Conservation (phyloP, 2,329 filamentous ascomycete genomes). For the Trichocomaceae sp. region DNA sequence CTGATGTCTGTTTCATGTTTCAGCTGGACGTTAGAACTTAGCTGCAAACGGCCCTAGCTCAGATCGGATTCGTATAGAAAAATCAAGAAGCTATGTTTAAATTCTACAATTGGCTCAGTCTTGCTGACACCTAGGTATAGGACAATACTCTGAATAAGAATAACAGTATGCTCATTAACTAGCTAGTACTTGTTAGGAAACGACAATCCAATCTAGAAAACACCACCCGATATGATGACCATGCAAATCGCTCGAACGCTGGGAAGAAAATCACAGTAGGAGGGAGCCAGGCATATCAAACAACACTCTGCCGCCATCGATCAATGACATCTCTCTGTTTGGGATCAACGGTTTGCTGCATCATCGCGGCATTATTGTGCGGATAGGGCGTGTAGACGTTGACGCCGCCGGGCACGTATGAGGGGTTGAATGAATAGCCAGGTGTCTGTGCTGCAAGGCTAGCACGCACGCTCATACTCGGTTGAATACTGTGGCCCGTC, state of each 20-base stretch:
- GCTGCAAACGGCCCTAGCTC: too few relatives aligned
- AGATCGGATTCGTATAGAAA: too few relatives aligned
- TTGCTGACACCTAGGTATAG: too few relatives aligned
- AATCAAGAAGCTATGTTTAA: too few relatives aligned
- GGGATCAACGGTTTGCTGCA: slow-evolving; percentile 38
- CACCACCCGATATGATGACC: slow-evolving; percentile 9
- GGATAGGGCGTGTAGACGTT: slow-evolving; percentile 23
- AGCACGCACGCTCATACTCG: slow-evolving; percentile 18
- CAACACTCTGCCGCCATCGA: slow-evolving; percentile 49
- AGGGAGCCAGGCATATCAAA: slow-evolving; percentile 7
- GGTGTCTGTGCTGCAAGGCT: slow-evolving; percentile 2
- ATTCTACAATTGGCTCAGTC: too few relatives aligned
- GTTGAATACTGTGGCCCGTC: slow-evolving; percentile 26
- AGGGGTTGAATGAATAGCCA: slow-evolving; percentile 16
- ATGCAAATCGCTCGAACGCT: slow-evolving; percentile 9
- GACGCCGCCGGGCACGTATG: slow-evolving; percentile 18
- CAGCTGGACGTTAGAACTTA: not conserved
- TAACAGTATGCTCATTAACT: not conserved
- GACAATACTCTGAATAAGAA: not conserved
- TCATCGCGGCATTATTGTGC: slow-evolving; percentile 8
- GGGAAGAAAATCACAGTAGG: slow-evolving; percentile 2
- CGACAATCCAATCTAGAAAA: not conserved
- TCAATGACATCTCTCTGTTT: slow-evolving; percentile 53
- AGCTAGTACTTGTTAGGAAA: not conserved
- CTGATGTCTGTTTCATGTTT: not conserved